Evolutionary conservation across 1,139 yeast species (phyloP), one percentile per base, ranked within the genome.

Genomic region (Suhomyces bolitotheri): DNA sequence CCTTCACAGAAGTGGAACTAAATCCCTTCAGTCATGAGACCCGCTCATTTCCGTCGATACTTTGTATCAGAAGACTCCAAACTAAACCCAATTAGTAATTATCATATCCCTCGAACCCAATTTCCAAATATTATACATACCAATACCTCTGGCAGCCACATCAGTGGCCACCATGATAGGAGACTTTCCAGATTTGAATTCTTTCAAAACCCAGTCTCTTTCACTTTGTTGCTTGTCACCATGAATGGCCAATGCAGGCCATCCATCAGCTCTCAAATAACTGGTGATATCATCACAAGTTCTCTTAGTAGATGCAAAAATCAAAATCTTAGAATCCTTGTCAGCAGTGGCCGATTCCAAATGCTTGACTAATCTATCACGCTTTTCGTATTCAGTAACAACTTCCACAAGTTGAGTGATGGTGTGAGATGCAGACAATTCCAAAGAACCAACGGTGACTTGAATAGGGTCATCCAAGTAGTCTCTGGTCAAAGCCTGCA

Each of bases 91-190:
- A 41, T 51, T 54, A 59, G 58, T 53, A 53, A 43, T 20, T 33
- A 41, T 17, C 40, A 32, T 34, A 27, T 33, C 49, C 47, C 50
- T 41, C 41, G 29, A 39, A 27, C 37, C 47, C 46, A 41, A 45
- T 16, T 16, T 45, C 46, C 41, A 42, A 42, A 48, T 50, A 7
- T 17, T 44, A 66, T 66, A 86, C 97, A 71, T 88, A 89, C 96
- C 98, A 76, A 92, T 90, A 81, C 98, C 98, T 79, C 98, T 88
- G 50, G 98, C 96, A 44, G 98, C 98, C 64, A 92, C 98, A 68
- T 92, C 98, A 51, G 98, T 92, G 46, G 98, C 98, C 62, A 90
- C 96, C 97, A 92, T 89, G 58, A 92, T 84, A 49, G 97, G 96
- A 39, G 95, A 81, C 62, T 82, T 84, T 51, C 97, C 97, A 43